A percentile compares a stretch with the other conserved stretches of the same genome.
Conservation (phyloP, 2,329 filamentous ascomycete genomes). For the Didymella segeticola region DNA sequence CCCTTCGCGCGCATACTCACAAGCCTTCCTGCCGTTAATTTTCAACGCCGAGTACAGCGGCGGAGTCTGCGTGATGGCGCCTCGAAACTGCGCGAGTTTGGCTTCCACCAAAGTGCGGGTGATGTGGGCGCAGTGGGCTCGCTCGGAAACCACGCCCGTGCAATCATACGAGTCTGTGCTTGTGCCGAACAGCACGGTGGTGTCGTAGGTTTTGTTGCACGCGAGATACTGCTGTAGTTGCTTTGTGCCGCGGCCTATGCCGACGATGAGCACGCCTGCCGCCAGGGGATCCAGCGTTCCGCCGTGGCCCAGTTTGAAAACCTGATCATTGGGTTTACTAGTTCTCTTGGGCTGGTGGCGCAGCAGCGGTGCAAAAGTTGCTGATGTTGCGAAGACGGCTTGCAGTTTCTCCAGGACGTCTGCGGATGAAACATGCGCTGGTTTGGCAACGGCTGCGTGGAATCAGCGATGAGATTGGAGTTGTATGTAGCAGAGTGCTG, state of each 20-base stretch:
- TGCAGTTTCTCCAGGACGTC: constrained; percentile 34
- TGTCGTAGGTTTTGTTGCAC: constrained; percentile 41
- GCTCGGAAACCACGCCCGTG: constrained; percentile 26
- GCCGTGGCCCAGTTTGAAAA: constrained; percentile 41
- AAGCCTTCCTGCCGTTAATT: constrained; percentile 39
- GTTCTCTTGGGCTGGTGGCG: constrained; percentile 27
- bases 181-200: constrained; percentile 36
- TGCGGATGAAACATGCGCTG: constrained; percentile 31
- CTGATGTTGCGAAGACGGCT: constrained; percentile 25
- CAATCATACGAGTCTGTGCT: constrained; percentile 42
- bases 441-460: constrained; percentile 31
- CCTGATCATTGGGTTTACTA: constrained; percentile 28
- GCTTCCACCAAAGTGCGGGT: constrained; percentile 26
- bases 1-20: constrained; percentile 36
- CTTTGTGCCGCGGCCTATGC: constrained; percentile 41
- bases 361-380: constrained; percentile 25
- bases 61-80: constrained; percentile 34
- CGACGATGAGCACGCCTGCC: constrained; percentile 39
- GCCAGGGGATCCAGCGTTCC: constrained; percentile 43
- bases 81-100: constrained; percentile 27
- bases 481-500: background rate
- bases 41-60: constrained; percentile 42
- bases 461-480: background rate
- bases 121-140: constrained; percentile 24
- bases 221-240: constrained; percentile 34